Evolutionary conservation across 176 grass and related monocot genomes (phyloP), one percentile per base, ranked within the genome.

Genomic region (Triticum urartu): DNA sequence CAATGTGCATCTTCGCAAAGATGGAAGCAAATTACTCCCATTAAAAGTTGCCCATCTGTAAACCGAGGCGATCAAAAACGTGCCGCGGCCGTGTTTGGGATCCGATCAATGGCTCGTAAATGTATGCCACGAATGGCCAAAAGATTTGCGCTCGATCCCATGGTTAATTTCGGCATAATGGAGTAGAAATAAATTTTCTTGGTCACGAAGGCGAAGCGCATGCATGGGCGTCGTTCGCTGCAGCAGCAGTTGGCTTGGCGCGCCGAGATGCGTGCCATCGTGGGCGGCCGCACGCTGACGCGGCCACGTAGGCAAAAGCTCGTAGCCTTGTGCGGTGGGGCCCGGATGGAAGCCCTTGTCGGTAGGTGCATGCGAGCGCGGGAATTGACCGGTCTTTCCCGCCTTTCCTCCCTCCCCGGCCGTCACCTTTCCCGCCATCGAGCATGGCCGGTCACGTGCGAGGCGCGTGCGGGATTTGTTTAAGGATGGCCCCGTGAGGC

Each of bases 271-370:
- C 79, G 86, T 75, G 78, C 67, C 10, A 0, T 4, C 20, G 62
- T 26, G 62, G 60, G 60, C 60, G 60, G 60, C 60, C 59, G 59
- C 9, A 15, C 15, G 50, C 50, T 2, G 14, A 18, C 50, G 15
- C 50, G 15, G 50, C 50, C 50, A 54, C 50, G 50, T 54, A 0
- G 15, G 50, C 50, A 6, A 17, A 18, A 18, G 50, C 1, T 54
- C 2, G 43, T 47, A 13, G 15, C 5, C 15, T 54, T 54, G 50
- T 54, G 15, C 50, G 50, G 43, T 34, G 80, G 80, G 89, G 0
- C 74, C 89, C 84, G 3, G 20, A 1, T 20, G 74, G 54, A 64
- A 21, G 89, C 25, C 20, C 6, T 84, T 87, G 85, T 84, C 75
- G 75, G 80, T 83, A 22, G 67, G 67, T 83, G 84, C 56, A n/a